Conservation (phyloP, 2,329 filamentous ascomycete species). For the Zymoseptoria brevis region DNA sequence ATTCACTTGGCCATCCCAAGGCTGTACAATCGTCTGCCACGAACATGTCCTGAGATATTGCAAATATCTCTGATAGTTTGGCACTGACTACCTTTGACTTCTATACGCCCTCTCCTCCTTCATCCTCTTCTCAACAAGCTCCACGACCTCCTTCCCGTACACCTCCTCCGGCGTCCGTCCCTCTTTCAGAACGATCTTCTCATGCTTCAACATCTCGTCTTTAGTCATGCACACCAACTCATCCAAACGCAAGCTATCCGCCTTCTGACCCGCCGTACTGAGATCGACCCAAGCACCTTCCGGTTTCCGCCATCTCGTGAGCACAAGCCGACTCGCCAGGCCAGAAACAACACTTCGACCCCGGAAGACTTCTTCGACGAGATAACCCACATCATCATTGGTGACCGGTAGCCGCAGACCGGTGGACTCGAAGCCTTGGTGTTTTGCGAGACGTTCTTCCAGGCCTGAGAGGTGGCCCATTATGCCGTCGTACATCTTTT, state of each 20-base stretch:
- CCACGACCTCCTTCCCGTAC: conserved; percentile 62
- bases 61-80: not conserved
- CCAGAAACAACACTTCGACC: conserved; percentile 78
- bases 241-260: conserved; percentile 57
- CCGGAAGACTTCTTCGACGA: conserved; percentile 81
- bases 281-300: conserved; percentile 52
- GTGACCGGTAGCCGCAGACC: conserved; percentile 76
- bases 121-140: conserved; percentile 58
- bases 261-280: conserved; percentile 66
- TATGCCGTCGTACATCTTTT: conserved; percentile 88
- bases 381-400: conserved; percentile 72
- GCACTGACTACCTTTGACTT: conserved; percentile 5
- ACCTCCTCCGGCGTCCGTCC: conserved; percentile 61
- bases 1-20: not conserved
- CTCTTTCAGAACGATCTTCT: conserved; percentile 67
- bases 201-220: conserved; percentile 74
- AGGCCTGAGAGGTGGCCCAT: conserved; percentile 64
- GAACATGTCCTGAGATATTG: not conserved
- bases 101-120: conserved; percentile 48
- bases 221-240: conserved; percentile 89
- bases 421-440: conserved; percentile 46
- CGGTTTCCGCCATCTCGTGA: conserved; percentile 75
- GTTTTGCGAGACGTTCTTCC: conserved; percentile 66
- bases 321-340: conserved; percentile 65
- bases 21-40: too few species aligned